Conservation (phyloP, 805 yeast species). For the Nakazawaea pomicola region DNA sequence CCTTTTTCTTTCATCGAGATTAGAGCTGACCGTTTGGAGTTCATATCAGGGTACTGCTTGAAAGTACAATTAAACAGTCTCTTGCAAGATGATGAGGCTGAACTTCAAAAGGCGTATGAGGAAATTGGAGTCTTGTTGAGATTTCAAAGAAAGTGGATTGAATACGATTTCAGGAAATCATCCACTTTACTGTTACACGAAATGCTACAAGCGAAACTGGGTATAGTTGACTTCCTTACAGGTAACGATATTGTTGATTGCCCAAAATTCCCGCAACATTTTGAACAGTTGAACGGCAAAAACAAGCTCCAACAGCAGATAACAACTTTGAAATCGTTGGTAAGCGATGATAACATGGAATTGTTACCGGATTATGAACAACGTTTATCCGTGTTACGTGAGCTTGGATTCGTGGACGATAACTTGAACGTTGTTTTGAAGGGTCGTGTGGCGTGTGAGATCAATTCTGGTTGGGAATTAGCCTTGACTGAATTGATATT, state of each 20-base stretch:
- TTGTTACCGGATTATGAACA: slow-evolving; percentile 92
- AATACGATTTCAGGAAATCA: slow-evolving; percentile 33
- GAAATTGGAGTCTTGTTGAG: slow-evolving; percentile 32
- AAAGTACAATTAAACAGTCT: slow-evolving; percentile 29
- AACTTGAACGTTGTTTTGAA: slow-evolving; percentile 74
- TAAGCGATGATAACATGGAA: slow-evolving; percentile 86
- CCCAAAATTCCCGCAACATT: slow-evolving; percentile 40
- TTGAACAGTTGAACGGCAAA: slow-evolving; percentile 39
- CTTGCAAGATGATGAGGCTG: slow-evolving; percentile 30
- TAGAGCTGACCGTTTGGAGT: slow-evolving; percentile 36
- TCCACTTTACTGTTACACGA: slow-evolving; percentile 32
- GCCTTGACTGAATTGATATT: slow-evolving; percentile 83
- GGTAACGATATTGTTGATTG: slow-evolving; percentile 24
- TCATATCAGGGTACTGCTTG: slow-evolving; percentile 34
- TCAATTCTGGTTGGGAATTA: slow-evolving; percentile 87
- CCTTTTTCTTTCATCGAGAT: slow-evolving; percentile 29
- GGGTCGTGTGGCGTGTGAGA: slow-evolving; percentile 92
- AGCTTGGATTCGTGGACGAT: slow-evolving; percentile 76
- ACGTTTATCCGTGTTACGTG: slow-evolving; percentile 70
- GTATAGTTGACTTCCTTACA: slow-evolving; percentile 16
- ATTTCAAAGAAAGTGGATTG: slow-evolving; percentile 38
- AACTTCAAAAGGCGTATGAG: slow-evolving; percentile 29
- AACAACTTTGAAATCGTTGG: slow-evolving; percentile 47
- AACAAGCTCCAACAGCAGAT: slow-evolving; percentile 45
- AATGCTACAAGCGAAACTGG: slow-evolving; percentile 32